Evolutionary conservation across 306 rosid genomes (phyloP), one percentile per base, ranked within the genome.

Genomic region (Cucurbita maxima): DNA sequence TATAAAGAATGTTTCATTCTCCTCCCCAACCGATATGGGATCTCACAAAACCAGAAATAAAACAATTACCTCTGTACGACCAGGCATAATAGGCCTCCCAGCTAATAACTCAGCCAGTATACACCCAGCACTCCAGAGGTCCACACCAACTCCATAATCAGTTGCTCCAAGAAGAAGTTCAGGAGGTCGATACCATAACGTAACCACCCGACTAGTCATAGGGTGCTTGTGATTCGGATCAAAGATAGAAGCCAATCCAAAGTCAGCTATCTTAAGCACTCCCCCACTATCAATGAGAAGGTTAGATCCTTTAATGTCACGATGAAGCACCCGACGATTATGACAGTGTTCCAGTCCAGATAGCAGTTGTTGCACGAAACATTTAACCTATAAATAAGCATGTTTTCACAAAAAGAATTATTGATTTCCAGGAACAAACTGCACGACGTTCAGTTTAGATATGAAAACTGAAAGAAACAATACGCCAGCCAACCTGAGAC

Each of bases 81-180:
- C 94, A 18, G 94, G 94, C 90, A 88, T 84, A 64, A 88, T 86
- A 75, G 94, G 94, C 75, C 84, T 86, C 79, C 90, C 88, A 37
- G 89, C 90, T 86, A 88, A 77, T 76, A 88, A 78, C 83, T 88
- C 94, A 45, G 90, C 90, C 78, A 88, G 74, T 75, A 88, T 88
- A 76, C 90, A 88, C 44, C 94, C 94, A 18, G 89, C 94, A 69
- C 94, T 88, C 94, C 94, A 88, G 56, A 88, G 87, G 81, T 88
- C 94, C 58, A 88, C 62, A 4, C 89, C 90, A 66, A 84, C 94
- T 67, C 86, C 75, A 81, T 88, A 88, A 83, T 86, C 87, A 37
- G 89, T 86, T 72, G 94, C 94, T 54, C 94, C 94, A 72, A 86
- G 94, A 68, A 88, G 89, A 77, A 88, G 82, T 77, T 88, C 94